phyloP scores from a whole-genome alignment of 1,284 basidiomycete species.

The Athelia psychrophila region DNA sequence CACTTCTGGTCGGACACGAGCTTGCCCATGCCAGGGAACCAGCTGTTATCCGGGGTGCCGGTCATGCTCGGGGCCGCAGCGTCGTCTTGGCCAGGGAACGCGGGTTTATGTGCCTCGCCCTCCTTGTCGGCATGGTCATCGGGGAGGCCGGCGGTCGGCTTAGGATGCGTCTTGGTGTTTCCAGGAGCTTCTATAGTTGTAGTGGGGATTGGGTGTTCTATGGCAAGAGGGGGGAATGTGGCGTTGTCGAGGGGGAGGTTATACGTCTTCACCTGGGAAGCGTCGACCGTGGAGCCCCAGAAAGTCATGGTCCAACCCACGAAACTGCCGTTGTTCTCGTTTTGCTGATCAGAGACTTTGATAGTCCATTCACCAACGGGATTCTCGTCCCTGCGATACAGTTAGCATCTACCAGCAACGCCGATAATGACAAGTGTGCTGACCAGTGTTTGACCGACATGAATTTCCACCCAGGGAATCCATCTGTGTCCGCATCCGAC shows the following conservation, averaged over 20 bases:
- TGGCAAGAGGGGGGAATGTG: conserved; percentile 47
- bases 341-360: conserved; percentile 76
- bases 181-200: conserved; percentile 33
- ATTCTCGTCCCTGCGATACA: conserved; percentile 77
- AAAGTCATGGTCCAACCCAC: conserved; percentile 91
- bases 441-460: conserved; percentile 99
- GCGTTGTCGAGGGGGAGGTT: conserved; percentile 54
- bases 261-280: conserved; percentile 65
- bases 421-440: conserved; percentile 22
- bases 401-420: conserved; percentile 12
- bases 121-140: conserved; percentile 73
- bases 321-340: conserved; percentile 72
- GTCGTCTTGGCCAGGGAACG: conserved; percentile 43
- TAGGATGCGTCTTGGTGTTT: conserved; percentile 64
- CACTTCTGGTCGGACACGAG: conserved; percentile 78
- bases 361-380: conserved; percentile 94
- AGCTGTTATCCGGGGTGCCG: conserved; percentile 78
- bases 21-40: conserved; percentile 80
- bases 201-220: conserved; percentile 16
- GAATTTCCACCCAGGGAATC: conserved; percentile 94
- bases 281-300: conserved; percentile 89
- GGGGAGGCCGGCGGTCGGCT: conserved; percentile 89
- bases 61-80: conserved; percentile 34
- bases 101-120: conserved; percentile 68
- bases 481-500: conserved; percentile 67